Evolutionary conservation across 225 moss, liverwort and hornwort species (phyloP).

Genomic region (Lunularia cruciata): DNA sequence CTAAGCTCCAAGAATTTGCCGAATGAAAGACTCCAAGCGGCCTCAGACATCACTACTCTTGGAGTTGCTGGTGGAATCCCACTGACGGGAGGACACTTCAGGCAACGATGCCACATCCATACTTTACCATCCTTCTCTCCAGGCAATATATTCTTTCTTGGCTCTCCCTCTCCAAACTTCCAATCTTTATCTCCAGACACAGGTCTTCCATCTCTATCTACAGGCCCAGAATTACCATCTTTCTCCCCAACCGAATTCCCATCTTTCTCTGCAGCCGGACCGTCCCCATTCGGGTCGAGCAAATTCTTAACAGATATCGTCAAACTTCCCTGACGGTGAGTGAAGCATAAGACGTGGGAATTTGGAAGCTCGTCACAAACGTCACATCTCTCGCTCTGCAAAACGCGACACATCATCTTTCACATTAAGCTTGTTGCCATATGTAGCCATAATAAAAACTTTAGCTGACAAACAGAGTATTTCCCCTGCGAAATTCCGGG

Average conservation of each 20-base stretch:
- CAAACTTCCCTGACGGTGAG: slow-evolving; percentile 88
- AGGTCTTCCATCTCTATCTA: too few species aligned
- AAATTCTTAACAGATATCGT: slow-evolving; percentile 82
- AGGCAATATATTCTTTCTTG: slow-evolving; percentile 46
- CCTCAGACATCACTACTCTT: slow-evolving; percentile 89
- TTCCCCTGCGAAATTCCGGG: too few species aligned
- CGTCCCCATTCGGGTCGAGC: too few species aligned
- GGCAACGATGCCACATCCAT: slow-evolving; percentile 99
- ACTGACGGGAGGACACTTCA: slow-evolving; percentile 62
- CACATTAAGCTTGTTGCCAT: too few species aligned
- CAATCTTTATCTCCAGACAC: too few species aligned
- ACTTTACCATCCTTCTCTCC: slow-evolving; percentile 86
- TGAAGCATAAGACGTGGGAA: slow-evolving; percentile 82
- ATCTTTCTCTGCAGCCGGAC: too few species aligned
- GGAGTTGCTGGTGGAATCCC: slow-evolving; percentile 86
- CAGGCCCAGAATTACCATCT: too few species aligned
- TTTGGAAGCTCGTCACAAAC: slow-evolving; percentile 71
- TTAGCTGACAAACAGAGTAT: too few species aligned
- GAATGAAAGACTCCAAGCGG: slow-evolving; percentile 94
- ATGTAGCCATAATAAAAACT: too few species aligned
- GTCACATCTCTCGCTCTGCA: slow-evolving; percentile 71
- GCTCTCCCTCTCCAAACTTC: too few species aligned
- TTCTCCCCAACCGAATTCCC: too few species aligned
- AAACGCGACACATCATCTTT: not conserved
- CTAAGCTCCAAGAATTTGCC: slow-evolving; percentile 97